Evolutionary conservation across 148 eudicot species (phyloP), one percentile per base, ranked within the genome.

Genomic region (Chenopodium quinoa): DNA sequence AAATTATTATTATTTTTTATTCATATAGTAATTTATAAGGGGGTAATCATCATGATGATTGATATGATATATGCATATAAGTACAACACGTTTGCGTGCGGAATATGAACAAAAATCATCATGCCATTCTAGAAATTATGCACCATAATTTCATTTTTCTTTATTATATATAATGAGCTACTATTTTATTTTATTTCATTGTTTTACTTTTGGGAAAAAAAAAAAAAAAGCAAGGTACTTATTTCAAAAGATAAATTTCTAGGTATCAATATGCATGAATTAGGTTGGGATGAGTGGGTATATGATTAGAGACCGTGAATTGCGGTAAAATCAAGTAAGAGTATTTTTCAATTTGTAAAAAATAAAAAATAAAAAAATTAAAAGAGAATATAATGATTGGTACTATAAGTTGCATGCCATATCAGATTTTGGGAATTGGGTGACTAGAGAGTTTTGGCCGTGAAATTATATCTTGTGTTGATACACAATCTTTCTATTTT

Each of bases 311-410:
- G 11, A 7, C 66, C 81, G 74, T 63, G 48, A 84, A 76, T 80
- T 84, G 78, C 86, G 83, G 83, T 76, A 47, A 63, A 84, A 75
- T 84, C 44, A 63, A 66, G 65, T 62, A 84, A 75, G 80, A 58
- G 60, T 82, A 83, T 46, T 78, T 75, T 50, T 6, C 44, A 40
- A 40, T 6, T 31, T n/a, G 62, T 37, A 37, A n/a, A 23, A 62
- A 10, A 50, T 4, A 0, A 52, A 52, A 52, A 50, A 12, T 20
- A 10, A 8, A 40, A 58, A 56, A 7, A 76, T 4, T 4, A 40
- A 40, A 34, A 34, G 37, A 40, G 8, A 40, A 40, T 40, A 40
- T 4, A 76, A 48, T 74, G 70, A 75, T 75, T 47, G 75, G 80
- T 71, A 80, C 31, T 67, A 60, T 67, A 29, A 60, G 73, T 62